Evolutionary conservation across 2,329 filamentous ascomycete genomes (phyloP).

Genomic region (Ilyonectria destructans): DNA sequence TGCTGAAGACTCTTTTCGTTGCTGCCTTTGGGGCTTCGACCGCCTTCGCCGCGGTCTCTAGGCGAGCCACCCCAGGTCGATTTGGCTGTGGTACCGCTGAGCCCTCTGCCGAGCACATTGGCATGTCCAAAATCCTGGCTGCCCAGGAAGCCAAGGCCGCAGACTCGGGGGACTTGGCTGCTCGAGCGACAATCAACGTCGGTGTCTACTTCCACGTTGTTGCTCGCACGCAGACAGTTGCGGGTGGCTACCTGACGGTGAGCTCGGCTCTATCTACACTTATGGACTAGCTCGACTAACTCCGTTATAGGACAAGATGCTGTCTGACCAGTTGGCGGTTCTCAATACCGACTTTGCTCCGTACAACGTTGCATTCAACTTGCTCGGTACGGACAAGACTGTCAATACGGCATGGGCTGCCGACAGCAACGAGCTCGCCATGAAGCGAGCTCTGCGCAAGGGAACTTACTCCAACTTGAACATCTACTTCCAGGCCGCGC

Average conservation of each 20-base stretch:
- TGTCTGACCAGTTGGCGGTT: constrained; percentile 40
- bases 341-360: constrained; percentile 62
- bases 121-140: constrained; percentile 11
- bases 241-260: constrained; percentile 4
- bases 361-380: constrained; percentile 60
- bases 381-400: constrained; percentile 59
- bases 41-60: background rate
- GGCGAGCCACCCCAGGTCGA: background rate
- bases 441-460: constrained; percentile 64
- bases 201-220: constrained; percentile 17
- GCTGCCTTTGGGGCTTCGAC: constrained; percentile 4
- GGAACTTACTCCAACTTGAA: constrained; percentile 62
- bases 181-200: constrained; percentile 10
- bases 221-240: constrained; percentile 4
- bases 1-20: background rate
- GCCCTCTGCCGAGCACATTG: constrained; percentile 4
- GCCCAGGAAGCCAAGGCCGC: constrained; percentile 10
- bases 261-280: background rate
- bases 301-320: background rate
- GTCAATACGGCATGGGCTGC: constrained; percentile 64
- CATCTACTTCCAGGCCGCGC: constrained; percentile 61
- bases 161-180: background rate
- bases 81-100: constrained; percentile 2
- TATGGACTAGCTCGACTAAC: background rate
- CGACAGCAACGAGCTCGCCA: constrained; percentile 55